Evolutionary conservation across 441 rosid genomes (phyloP), one percentile per base, ranked within the genome.

Genomic region (Corymbia citriodora): DNA sequence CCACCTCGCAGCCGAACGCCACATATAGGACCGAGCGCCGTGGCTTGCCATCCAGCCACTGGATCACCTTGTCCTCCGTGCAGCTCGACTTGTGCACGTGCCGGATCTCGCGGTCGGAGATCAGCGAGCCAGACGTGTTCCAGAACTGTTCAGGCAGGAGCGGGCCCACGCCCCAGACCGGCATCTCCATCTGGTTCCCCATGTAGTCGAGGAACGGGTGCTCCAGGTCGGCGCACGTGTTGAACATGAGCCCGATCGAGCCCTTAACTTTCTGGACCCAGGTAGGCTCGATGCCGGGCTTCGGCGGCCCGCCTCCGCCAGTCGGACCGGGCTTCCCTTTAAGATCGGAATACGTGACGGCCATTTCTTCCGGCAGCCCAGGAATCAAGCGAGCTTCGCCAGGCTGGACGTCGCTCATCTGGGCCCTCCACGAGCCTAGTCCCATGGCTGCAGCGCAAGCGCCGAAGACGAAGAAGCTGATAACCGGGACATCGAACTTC

Each of bases 181-280:
- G 94, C 89, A 90, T 94, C 29, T 88, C 89, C 21, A 91, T 88
- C 61, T 87, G 92, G 63, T 40, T 70, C 3, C n/a, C 89, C 9
- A 92, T 40, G 89, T 91, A 92, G 21, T 91, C 90, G 23, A 93
- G 16, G 86, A 93, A 93, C 21, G 93, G 93, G 25, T 87, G 68
- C 90, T 94, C 96, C 31, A 94, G 91, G 45, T 92, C 93, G 59
- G 90, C 90, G 65, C 94, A 91, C 40, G 92, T 94, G 92, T 94
- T 93, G 89, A 89, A 61, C 90, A 95, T 90, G 54, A 90, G 82
- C 2, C 92, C 94, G 23, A 89, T 48, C 0, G 92, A 92, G 70
- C 90, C 93, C 14, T 54, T 63, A 13, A 59, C 89, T 8, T 87
- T 93, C 36, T 59, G 93, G 79, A 92, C 54, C 94, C 94, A 93